phyloP scores from a whole-genome alignment of 306 rosid genomes.

The Rosa persica region DNA sequence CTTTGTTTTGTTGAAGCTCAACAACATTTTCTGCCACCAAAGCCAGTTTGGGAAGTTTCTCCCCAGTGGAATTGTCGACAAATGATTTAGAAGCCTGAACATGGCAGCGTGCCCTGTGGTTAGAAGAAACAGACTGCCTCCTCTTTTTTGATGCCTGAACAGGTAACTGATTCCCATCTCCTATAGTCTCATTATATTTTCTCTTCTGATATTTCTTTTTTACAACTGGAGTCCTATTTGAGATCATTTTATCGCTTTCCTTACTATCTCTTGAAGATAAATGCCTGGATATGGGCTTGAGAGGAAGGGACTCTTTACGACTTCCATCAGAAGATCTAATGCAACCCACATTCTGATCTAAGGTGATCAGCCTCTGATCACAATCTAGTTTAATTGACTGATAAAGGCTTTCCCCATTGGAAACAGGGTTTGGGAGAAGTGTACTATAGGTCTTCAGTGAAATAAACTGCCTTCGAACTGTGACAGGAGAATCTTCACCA shows the following conservation, averaged over 20 bases:
- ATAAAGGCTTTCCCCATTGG: constrained; percentile 20
- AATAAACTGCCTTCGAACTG: constrained; percentile 33
- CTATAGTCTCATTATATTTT: constrained; percentile 28
- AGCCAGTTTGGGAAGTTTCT: constrained; percentile 26
- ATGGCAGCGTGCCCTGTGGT: constrained; percentile 25
- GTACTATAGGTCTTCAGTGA: constrained; percentile 63
- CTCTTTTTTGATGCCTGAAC: constrained; percentile 35
- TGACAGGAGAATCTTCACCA: constrained; percentile 33
- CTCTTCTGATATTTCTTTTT: constrained; percentile 32
- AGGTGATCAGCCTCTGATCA: constrained; percentile 31
- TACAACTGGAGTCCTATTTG: constrained; percentile 27
- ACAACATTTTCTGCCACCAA: constrained; percentile 25
- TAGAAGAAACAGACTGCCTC: constrained; percentile 38
- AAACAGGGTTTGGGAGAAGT: constrained; percentile 29
- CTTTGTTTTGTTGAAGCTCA: constrained; percentile 36
- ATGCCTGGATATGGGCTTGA: constrained; percentile 18
- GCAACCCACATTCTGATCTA: constrained; percentile 31
- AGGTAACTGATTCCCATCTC: constrained; percentile 22
- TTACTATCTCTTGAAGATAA: constrained; percentile 29
- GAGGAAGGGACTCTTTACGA: constrained; percentile 27
- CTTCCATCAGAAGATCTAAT: constrained; percentile 37
- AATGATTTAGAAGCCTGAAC: constrained; percentile 40
- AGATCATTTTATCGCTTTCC: constrained; percentile 33
- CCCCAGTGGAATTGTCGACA: constrained; percentile 27
- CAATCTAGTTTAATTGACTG: constrained; percentile 33